phyloP scores from a whole-genome alignment of 116 monocot species.

The Dioscorea cayenensis region DNA sequence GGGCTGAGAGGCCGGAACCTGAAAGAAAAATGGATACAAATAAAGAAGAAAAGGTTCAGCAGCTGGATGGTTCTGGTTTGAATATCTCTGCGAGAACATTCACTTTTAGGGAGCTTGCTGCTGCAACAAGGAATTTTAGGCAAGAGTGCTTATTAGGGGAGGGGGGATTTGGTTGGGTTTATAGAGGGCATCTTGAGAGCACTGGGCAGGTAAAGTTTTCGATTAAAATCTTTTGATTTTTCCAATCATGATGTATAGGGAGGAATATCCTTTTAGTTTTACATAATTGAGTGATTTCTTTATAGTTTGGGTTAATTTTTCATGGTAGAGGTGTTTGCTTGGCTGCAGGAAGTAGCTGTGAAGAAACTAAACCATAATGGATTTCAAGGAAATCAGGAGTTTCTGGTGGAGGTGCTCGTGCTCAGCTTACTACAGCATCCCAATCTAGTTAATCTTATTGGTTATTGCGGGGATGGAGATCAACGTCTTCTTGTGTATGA shows the following conservation, averaged over 20 bases:
- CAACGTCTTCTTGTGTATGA: constrained; percentile 51
- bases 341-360: constrained; percentile 33
- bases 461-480: constrained; percentile 48
- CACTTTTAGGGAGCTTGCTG: constrained; percentile 32
- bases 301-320: too few species aligned
- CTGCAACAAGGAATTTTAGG: constrained; percentile 42
- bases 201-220: constrained; percentile 32
- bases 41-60: too few species aligned
- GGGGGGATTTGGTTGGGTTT: constrained; percentile 48
- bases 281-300: too few species aligned
- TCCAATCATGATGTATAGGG: too few species aligned
- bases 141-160: constrained; percentile 44
- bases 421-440: constrained; percentile 43
- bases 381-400: constrained; percentile 45
- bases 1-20: too few species aligned
- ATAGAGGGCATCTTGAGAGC: constrained; percentile 36
- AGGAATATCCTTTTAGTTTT: too few species aligned
- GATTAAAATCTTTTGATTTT: neutral
- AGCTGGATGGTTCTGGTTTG: neutral
- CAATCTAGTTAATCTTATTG: constrained; percentile 45
- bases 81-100: constrained; percentile 10
- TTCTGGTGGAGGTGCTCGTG: constrained; percentile 49
- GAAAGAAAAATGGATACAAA: too few species aligned
- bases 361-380: constrained; percentile 38
- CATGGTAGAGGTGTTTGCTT: too few species aligned